Conservation (phyloP, 805 yeast genomes). For the Grigorovia humatica region DNA sequence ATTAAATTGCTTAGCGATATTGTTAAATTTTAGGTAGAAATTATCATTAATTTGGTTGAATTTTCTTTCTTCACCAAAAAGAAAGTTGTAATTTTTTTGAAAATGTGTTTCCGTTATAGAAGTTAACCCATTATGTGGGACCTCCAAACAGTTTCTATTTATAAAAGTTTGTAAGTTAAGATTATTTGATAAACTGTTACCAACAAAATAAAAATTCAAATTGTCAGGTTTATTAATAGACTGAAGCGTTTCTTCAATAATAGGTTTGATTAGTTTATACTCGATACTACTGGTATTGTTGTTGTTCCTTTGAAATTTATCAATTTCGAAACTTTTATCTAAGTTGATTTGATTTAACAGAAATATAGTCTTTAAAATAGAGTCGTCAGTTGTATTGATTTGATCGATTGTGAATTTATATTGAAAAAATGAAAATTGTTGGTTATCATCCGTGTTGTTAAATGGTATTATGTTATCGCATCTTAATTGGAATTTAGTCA, state of each 20-base stretch:
- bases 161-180: background rate
- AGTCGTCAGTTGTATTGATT: background rate
- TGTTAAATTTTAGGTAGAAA: background rate
- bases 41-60: background rate
- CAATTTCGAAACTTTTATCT: background rate
- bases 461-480: background rate
- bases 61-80: background rate
- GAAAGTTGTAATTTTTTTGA: no score
- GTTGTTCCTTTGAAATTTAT: background rate
- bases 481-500: background rate
- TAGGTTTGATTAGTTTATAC: background rate
- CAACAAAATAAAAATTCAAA: background rate
- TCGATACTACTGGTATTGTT: background rate
- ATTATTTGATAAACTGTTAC: background rate
- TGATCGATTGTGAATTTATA: background rate
- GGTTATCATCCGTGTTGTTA: background rate
- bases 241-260: background rate
- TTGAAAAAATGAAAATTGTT: background rate
- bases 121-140: background rate
- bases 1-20: background rate
- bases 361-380: background rate
- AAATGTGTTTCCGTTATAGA: background rate
- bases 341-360: background rate
- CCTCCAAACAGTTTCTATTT: background rate
- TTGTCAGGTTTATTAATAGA: background rate